These are phyloP conservation scores for Pilasporangium apinafurcum DNA, from an alignment of 352 stramenopile genomes.

Conservation along the genomic window DNA sequence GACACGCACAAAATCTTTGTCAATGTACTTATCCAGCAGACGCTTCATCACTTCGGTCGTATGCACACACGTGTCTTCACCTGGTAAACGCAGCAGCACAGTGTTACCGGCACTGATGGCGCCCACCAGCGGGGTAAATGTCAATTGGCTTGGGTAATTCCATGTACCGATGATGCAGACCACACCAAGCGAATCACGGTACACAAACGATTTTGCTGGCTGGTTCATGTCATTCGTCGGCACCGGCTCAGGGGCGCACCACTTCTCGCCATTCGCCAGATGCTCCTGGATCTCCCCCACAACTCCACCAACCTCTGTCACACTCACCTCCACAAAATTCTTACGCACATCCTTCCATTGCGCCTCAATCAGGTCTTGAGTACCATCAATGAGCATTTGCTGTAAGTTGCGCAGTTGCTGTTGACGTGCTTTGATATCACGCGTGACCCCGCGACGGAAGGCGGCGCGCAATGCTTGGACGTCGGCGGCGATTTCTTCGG, in stretches of 20 bases:
- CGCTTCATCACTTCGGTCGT: slow-evolving; percentile 34
- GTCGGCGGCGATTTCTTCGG: slow-evolving; percentile 26
- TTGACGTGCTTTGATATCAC: slow-evolving; percentile 24
- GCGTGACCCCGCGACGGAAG: slow-evolving; percentile 38
- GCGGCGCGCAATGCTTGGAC: slow-evolving; percentile 31
- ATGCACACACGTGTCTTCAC: slow-evolving; percentile 57
- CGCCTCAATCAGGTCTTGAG: slow-evolving; percentile 30
- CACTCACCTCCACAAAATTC: slow-evolving; percentile 42
- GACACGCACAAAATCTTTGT: slow-evolving; percentile 51
- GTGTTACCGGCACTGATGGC: slow-evolving; percentile 89
- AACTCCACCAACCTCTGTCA: slow-evolving; percentile 42
- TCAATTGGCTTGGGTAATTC: slow-evolving; percentile 86
- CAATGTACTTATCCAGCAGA: slow-evolving; percentile 44
- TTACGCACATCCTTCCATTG: slow-evolving; percentile 56
- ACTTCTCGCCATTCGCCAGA: slow-evolving; percentile 46
- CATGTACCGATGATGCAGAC: slow-evolving; percentile 84
- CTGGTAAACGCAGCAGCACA: slow-evolving; percentile 86
- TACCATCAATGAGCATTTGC: slow-evolving; percentile 40
- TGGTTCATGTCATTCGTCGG: slow-evolving; percentile 37
- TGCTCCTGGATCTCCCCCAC: slow-evolving; percentile 54
- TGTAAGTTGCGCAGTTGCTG: slow-evolving; percentile 30
- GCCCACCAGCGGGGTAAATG: slow-evolving; percentile 60
- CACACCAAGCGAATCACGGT: slow-evolving; percentile 60
- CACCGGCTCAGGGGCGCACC: slow-evolving; percentile 38
- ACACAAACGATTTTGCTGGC: slow-evolving; percentile 34